phyloP scores from a whole-genome alignment of 164 flowering plant species.

The Stephania japonica region DNA sequence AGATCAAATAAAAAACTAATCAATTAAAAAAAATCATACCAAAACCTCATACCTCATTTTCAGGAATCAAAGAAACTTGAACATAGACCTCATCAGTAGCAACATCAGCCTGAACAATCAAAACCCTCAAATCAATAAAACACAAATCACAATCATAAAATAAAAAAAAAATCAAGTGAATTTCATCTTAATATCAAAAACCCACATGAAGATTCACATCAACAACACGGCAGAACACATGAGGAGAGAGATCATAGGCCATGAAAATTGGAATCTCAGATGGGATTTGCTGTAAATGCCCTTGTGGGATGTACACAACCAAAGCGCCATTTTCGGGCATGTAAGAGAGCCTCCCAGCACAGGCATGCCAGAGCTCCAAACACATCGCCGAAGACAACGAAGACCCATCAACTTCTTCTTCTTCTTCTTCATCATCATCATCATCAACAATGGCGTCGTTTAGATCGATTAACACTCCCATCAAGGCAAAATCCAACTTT shows the following conservation, averaged over 20 bases:
- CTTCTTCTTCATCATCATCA: not conserved
- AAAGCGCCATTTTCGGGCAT: conserved; percentile 72
- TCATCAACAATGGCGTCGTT: conserved; percentile 56
- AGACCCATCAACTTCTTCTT: too few relatives aligned
- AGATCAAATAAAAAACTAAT: not conserved
- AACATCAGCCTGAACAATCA: conserved; percentile 56
- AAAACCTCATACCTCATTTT: conserved; percentile 46
- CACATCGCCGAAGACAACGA: conserved; percentile 30
- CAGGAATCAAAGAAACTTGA: conserved; percentile 73
- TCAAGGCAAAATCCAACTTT: conserved; percentile 3
- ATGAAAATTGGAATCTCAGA: conserved; percentile 27
- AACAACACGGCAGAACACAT: conserved; percentile 78
- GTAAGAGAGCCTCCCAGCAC: conserved; percentile 83
- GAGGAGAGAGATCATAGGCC: conserved; percentile 57
- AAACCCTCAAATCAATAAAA: not conserved
- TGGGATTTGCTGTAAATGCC: conserved; percentile 62
- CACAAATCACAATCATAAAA: not conserved
- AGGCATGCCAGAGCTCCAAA: conserved; percentile 97
- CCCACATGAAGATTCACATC: conserved; percentile 86
- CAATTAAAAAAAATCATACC: not conserved
- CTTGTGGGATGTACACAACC: conserved; percentile 91
- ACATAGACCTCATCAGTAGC: conserved; percentile 86
- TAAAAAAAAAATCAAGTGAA: not conserved
- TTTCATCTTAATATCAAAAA: not conserved
- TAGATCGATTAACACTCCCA: conserved; percentile 69